Evolutionary conservation across 176 grass and related monocot species (phyloP).

Genomic region (Themeda triandra): DNA sequence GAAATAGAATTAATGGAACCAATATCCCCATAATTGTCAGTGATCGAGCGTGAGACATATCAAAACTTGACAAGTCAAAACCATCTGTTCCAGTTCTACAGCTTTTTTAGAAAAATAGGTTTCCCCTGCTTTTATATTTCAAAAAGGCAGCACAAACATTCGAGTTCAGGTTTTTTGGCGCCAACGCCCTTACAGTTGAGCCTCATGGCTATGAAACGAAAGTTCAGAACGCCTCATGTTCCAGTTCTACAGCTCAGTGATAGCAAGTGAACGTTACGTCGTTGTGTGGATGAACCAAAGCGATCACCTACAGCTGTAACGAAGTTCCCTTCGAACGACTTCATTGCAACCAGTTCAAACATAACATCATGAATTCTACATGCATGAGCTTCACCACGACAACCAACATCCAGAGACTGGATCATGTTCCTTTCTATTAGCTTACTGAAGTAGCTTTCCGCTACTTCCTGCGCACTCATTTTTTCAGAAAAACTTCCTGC

Average conservation of each 20-base stretch:
- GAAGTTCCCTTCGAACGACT: not conserved
- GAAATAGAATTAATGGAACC: not conserved
- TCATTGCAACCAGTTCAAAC: conserved; percentile 9
- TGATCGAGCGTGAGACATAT: not conserved
- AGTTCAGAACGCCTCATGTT: too few relatives aligned
- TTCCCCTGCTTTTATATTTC: too few relatives aligned
- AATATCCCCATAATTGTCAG: not conserved
- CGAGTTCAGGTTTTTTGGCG: too few relatives aligned
- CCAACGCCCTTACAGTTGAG: too few relatives aligned
- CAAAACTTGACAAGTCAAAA: not conserved
- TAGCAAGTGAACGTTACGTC: not conserved
- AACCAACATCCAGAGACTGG: conserved; percentile 14
- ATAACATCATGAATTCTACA: conserved; percentile 31
- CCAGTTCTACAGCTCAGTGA: not conserved
- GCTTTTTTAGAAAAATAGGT: too few relatives aligned
- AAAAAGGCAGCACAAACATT: too few relatives aligned
- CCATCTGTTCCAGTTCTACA: not conserved
- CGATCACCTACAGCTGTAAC: not conserved
- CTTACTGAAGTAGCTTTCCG: not conserved
- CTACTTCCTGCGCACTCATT: conserved; percentile 12
- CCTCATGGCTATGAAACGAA: too few relatives aligned
- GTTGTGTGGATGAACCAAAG: not conserved
- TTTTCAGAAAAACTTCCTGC: too few relatives aligned
- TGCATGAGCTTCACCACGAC: conserved; percentile 7
- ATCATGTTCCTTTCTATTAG: conserved; percentile 31